Percentiles rank a stretch among this genome's conserved stretches.
phyloP scores from a whole-genome alignment of 345 rosid genomes.

The Zanthoxylum bungeanum region DNA sequence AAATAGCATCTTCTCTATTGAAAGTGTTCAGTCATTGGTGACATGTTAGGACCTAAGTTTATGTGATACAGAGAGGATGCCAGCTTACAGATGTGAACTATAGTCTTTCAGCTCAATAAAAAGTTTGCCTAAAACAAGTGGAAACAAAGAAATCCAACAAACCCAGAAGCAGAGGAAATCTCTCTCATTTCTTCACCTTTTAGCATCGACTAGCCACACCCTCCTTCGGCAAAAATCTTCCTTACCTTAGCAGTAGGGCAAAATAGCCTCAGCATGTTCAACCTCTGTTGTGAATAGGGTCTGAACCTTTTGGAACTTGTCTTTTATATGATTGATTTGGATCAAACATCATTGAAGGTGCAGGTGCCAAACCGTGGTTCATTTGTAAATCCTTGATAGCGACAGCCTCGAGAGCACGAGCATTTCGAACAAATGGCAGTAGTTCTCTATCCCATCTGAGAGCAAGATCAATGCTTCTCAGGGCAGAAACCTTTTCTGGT shows the following conservation, averaged over 20 bases:
- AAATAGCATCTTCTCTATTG: slow-evolving; percentile 20
- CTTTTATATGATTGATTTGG: slow-evolving; percentile 66
- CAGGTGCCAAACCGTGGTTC: slow-evolving; percentile 38
- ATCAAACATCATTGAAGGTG: slow-evolving; percentile 51
- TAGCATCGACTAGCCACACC: slow-evolving; percentile 20
- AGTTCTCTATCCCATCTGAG: slow-evolving; percentile 37
- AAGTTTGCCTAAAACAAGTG: slow-evolving; percentile 21
- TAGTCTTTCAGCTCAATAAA: slow-evolving; percentile 11
- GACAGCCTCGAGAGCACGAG: slow-evolving; percentile 48
- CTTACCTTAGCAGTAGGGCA: not conserved
- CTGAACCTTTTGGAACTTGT: slow-evolving; percentile 65
- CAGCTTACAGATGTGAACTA: slow-evolving; percentile 18
- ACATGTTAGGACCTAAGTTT: slow-evolving; percentile 32
- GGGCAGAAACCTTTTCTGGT: slow-evolving; percentile 34
- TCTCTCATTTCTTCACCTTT: slow-evolving; percentile 18
- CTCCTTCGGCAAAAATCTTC: slow-evolving; percentile 21
- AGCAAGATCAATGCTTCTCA: slow-evolving; percentile 36
- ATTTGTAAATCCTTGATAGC: slow-evolving; percentile 30
- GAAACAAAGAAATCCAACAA: slow-evolving; percentile 27
- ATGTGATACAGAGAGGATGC: slow-evolving; percentile 27
- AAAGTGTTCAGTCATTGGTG: slow-evolving; percentile 22
- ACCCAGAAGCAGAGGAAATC: slow-evolving; percentile 15
- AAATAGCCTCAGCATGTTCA: slow-evolving; percentile 30
- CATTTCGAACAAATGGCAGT: slow-evolving; percentile 24
- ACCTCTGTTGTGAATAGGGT: slow-evolving; percentile 86